Evolutionary conservation across 2,329 filamentous ascomycete species (phyloP), one percentile per base, ranked within the genome.

Genomic region (Coniochaeta sp.): DNA sequence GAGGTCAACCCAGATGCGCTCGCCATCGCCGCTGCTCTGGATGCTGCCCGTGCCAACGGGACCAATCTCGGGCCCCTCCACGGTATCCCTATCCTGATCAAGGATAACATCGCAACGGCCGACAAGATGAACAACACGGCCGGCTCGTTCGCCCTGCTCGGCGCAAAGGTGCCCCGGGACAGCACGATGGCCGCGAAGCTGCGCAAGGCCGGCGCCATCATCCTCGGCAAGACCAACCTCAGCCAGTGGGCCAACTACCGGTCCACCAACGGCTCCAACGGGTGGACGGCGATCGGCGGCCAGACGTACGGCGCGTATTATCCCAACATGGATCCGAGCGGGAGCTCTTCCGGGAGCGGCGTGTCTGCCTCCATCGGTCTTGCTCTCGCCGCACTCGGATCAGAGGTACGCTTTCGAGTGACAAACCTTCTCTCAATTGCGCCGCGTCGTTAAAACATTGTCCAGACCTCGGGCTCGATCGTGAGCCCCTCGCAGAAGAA

Each of bases 181-280:
- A 79, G 82, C 14, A 84, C 83, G 0, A 73, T 89, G 3, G 84
- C 79, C 3, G 73, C 75, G 14, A 88, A 86, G 66, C 77, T 90
- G 4, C 78, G 86, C 58, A 73, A 80, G 59, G 82, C 83, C 1
- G 87, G 87, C 2, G 83, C 79, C 1, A 76, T 90, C 47, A 82
- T 90, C 47, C 75, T 90, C 0, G 88, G 87, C 55, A 89, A 90
- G 71, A 75, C 85, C 0, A 87, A 85, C 59, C 68, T 89, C 30
- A 84, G 79, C 1, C 81, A 89, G 67, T 89, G 86, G 85, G 83
- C 83, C 2, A 86, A 87, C 65, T 85, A 76, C 59, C 76, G 88
- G 10, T 84, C 81, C 3, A 68, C 67, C 9, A 88, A 86, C 65
- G 76, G 75, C 5, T 81, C 75, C 14, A 85, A 82, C 60, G 86